phyloP scores from a whole-genome alignment of 257 asterid genomes.

The Solanum paucissectum region DNA sequence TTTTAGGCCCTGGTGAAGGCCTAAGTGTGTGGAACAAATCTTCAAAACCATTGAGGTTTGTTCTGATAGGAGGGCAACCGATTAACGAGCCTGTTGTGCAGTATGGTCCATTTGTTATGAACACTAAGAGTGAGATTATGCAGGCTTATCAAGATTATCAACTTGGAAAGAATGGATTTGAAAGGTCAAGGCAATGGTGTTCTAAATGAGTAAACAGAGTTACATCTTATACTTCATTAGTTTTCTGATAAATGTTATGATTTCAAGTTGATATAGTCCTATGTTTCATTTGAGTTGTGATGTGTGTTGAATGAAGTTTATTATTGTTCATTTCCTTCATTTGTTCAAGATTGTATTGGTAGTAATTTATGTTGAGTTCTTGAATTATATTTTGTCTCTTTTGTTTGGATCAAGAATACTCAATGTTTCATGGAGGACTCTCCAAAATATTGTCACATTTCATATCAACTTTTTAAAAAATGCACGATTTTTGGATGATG shows the following conservation, averaged over 20 bases:
- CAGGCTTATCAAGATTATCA: slow-evolving; percentile 71
- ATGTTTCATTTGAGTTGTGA: not conserved
- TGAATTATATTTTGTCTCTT: not conserved
- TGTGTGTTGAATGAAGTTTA: not conserved
- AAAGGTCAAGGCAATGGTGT: slow-evolving; percentile 64
- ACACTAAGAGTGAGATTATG: slow-evolving; percentile 70
- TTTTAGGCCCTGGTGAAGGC: slow-evolving; percentile 83
- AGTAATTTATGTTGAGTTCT: not conserved
- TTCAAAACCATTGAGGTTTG: slow-evolving; percentile 39
- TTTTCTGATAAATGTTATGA: not conserved
- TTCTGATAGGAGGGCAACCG: slow-evolving; percentile 71
- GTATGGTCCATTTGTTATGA: slow-evolving; percentile 97
- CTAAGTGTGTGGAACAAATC: slow-evolving; percentile 79
- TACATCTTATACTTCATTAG: not conserved
- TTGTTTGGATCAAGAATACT: not conserved
- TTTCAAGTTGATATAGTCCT: not conserved
- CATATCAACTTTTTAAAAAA: not conserved
- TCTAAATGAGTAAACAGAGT: slow-evolving; percentile 12
- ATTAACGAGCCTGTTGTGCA: slow-evolving; percentile 71
- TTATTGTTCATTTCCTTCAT: not conserved
- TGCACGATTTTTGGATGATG: accelerated
- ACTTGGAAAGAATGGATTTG: slow-evolving; percentile 70
- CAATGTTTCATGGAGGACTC: not conserved
- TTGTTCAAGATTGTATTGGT: not conserved
- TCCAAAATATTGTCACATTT: accelerated